Evolutionary conservation across 2,329 filamentous ascomycete genomes (phyloP).

Genomic region (Exutisphaerella laricina): DNA sequence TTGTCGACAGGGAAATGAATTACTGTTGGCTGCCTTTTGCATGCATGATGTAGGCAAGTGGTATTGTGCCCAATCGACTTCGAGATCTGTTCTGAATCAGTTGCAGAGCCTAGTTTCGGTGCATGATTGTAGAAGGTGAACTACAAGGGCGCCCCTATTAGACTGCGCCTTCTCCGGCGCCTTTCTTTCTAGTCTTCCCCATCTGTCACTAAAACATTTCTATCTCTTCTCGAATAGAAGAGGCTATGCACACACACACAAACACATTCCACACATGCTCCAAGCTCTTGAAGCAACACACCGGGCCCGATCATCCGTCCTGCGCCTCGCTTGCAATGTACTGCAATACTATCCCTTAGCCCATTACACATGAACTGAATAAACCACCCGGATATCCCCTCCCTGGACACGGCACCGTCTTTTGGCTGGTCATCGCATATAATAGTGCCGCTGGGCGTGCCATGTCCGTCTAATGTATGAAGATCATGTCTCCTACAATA

Average conservation of each 20-base stretch:
- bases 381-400: not conserved
- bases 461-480: conserved; percentile 5
- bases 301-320: not conserved
- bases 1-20: too few species aligned
- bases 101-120: too few species aligned
- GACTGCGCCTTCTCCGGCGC: too few species aligned
- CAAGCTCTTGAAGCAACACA: conserved; percentile 1
- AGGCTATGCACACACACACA: conserved; percentile 1
- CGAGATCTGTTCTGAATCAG: too few species aligned
- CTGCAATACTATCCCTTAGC: conserved; percentile 7
- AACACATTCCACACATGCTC: not conserved
- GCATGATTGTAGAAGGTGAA: too few species aligned
- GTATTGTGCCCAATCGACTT: too few species aligned
- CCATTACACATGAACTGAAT: conserved; percentile 1
- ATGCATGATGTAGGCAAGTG: too few species aligned
- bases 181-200: too few species aligned
- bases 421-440: not conserved
- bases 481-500: not conserved
- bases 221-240: not conserved
- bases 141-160: too few species aligned
- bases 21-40: too few species aligned
- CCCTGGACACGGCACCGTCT: not conserved
- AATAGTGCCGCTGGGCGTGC: not conserved
- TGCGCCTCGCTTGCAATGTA: conserved; percentile 7
- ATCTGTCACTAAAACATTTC: too few species aligned